These are phyloP conservation scores for Plenodomus biglobosus DNA, from an alignment of 2,329 filamentous ascomycete species.

Conservation along the genomic window DNA sequence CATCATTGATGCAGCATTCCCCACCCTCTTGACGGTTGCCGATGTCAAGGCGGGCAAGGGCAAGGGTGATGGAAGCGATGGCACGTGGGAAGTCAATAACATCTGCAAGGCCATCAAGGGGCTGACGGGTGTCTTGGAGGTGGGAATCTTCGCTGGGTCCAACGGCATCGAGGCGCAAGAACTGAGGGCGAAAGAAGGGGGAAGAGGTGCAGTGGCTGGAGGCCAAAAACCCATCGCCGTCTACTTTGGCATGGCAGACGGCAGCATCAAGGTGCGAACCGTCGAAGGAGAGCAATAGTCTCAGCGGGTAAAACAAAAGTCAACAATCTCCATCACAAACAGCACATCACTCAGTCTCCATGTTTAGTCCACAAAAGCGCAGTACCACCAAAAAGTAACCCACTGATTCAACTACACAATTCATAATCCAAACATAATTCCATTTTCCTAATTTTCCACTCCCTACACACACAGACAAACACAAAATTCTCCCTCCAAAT, in stretches of 20 bases:
- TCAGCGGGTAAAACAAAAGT: too few relatives aligned
- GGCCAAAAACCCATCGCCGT: constrained; percentile 91
- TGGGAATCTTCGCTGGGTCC: constrained; percentile 82
- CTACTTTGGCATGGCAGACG: constrained; percentile 86
- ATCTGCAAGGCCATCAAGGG: constrained; percentile 74
- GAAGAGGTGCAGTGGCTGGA: constrained; percentile 46
- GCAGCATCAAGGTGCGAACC: constrained; percentile 46
- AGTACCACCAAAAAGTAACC: too few relatives aligned
- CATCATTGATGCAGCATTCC: constrained; percentile 91
- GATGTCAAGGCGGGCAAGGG: constrained; percentile 52
- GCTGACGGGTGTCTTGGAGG: constrained; percentile 86
- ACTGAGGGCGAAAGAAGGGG: constrained; percentile 38
- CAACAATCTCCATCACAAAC: background rate
- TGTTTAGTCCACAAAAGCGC: too few relatives aligned
- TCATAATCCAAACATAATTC: constrained; percentile 4
- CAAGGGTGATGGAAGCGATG: constrained; percentile 59
- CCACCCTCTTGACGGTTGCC: constrained; percentile 64
- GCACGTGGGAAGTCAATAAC: constrained; percentile 76
- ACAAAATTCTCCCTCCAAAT: background rate
- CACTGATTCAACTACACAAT: too few relatives aligned
- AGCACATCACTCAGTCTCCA: too few relatives aligned
- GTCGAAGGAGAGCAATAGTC: constrained; percentile 26
- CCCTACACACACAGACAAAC: too few relatives aligned
- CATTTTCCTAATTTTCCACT: too few relatives aligned
- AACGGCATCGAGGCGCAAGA: constrained; percentile 71